Evolutionary conservation across 257 asterid genomes (phyloP), one percentile per base, ranked within the genome.

Genomic region (Solanum lignicaule): DNA sequence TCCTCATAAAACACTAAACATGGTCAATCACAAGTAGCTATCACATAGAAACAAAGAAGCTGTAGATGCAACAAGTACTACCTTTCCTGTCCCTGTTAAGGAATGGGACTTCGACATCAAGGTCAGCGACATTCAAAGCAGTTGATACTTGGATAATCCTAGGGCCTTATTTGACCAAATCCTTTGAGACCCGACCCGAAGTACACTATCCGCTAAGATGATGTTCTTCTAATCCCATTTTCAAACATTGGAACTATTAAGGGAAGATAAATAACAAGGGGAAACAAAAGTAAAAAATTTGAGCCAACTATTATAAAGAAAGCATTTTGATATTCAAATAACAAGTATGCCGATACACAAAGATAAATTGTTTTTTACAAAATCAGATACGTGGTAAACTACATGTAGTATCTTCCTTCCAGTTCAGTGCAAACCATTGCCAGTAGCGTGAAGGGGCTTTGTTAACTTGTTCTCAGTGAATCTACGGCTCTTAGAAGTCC

Each of bases 401-500:
- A 88, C 85, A 69, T 33, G 25, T 35, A 48, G 72, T 46, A 68
- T 32, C 84, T 88, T 78, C 65, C 66, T 46, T 89, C 88, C 85
- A 90, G 87, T 89, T 87, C 87, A 87, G 81, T n/a, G 95, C 94
- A 91, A 60, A 74, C 89, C 89, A 90, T 89, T 91, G 85, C 95
- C 93, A 74, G 91, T 82, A 38, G 88, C 18, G 20, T 92, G 87
- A 81, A 90, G 90, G 35, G 94, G 90, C 65, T 84, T 92, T 81
- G 90, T 91, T 23, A 93, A 90, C 88, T 88, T 91, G 90, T 89
- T 82, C 86, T 91, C 93, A 74, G 94, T 93, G 32, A 90, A 88
- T 88, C 88, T 93, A 68, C 91, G 89, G 89, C 91, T 90, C 91
- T 93, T 92, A 89, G 92, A 86, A 87, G 93, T 93, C 91, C 94